Conservation (phyloP, 2,329 filamentous ascomycete species). For the Hypoxylon sp. region DNA sequence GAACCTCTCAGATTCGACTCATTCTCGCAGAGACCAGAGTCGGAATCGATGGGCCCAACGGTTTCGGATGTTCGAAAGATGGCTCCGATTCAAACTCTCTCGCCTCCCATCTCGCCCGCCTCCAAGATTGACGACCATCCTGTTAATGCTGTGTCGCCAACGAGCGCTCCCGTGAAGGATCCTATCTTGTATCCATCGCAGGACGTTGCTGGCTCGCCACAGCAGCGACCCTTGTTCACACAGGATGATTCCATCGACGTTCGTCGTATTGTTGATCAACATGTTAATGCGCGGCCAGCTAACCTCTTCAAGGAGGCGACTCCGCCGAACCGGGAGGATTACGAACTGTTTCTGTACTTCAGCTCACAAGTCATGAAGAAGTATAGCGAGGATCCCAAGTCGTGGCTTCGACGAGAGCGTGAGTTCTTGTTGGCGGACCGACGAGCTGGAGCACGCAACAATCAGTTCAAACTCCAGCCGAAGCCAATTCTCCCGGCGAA, state of each 20-base stretch:
- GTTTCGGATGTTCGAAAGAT: conserved; percentile 50
- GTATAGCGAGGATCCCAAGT: conserved; percentile 58
- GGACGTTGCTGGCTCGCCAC: conserved; percentile 57
- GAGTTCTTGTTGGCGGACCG: conserved; percentile 63
- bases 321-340: conserved; percentile 66
- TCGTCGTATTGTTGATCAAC: conserved; percentile 63
- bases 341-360: conserved; percentile 66
- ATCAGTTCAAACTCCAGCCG: conserved; percentile 52
- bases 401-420: conserved; percentile 65
- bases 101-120: conserved; percentile 70
- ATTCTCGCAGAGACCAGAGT: conserved; percentile 57
- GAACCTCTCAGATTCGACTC: conserved; percentile 66
- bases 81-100: conserved; percentile 61
- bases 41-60: conserved; percentile 45
- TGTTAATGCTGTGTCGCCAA: conserved; percentile 47
- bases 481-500: conserved; percentile 61
- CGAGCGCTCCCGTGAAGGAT: conserved; percentile 59
- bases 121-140: conserved; percentile 55
- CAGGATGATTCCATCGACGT: conserved; percentile 57
- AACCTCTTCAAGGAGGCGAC: conserved; percentile 58
- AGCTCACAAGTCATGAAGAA: conserved; percentile 64
- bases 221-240: conserved; percentile 65
- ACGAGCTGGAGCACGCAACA: conserved; percentile 57
- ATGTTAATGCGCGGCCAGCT: conserved; percentile 60
- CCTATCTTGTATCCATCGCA: conserved; percentile 69